These are phyloP conservation scores for Cercospora citrullina DNA, from an alignment of 2,329 filamentous ascomycete species.

Conservation along the genomic window DNA sequence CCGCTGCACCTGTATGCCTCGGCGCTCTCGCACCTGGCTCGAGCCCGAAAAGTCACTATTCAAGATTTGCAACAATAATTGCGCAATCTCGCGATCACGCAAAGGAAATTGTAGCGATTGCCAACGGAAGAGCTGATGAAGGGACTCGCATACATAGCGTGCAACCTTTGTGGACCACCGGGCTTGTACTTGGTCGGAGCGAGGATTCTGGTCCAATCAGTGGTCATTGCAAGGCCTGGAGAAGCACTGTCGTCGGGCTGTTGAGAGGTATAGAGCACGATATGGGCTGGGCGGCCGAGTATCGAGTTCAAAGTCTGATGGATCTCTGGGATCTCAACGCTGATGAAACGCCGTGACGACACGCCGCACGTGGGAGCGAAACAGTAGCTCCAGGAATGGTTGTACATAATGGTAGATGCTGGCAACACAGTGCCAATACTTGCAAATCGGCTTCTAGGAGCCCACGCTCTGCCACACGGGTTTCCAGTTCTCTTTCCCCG, in stretches of 20 bases:
- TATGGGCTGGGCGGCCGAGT: conserved; percentile 62
- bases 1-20: neutral
- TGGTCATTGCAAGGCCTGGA: conserved; percentile 46
- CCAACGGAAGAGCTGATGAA: conserved; percentile 56
- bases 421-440: neutral
- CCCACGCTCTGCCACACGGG: conserved; percentile 33
- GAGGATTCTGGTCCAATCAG: conserved; percentile 23
- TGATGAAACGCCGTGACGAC: neutral
- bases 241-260: conserved; percentile 56
- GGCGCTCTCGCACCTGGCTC: conserved; percentile 30
- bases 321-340: conserved; percentile 44
- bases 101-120: conserved; percentile 63
- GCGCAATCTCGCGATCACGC: conserved; percentile 58
- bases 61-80: conserved; percentile 58
- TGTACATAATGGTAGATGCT: neutral
- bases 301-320: conserved; percentile 57
- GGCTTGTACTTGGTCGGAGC: conserved; percentile 58
- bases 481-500: conserved; percentile 30
- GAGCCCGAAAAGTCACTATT: conserved; percentile 56
- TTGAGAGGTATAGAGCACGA: conserved; percentile 62
- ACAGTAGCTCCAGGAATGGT: neutral
- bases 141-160: conserved; percentile 56
- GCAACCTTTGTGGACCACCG: conserved; percentile 62
- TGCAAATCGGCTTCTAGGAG: neutral
- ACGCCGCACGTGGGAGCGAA: neutral